Percentiles rank a stretch among this genome's conserved stretches.
These are phyloP conservation scores for Calendula officinalis DNA, from an alignment of 129 eudicot species.

Conservation along the genomic window DNA sequence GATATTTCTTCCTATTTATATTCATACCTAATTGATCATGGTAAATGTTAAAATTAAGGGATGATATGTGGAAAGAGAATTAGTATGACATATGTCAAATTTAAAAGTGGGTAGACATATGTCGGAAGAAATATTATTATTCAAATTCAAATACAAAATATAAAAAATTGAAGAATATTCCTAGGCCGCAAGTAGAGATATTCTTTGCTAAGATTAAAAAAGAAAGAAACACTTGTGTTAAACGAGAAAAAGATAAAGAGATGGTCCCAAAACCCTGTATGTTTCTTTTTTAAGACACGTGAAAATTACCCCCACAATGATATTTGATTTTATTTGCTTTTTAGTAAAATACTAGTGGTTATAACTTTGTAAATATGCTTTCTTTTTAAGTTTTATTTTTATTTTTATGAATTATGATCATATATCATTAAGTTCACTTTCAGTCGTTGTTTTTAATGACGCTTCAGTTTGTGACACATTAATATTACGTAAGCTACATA, in stretches of 20 bases:
- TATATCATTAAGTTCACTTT: no score
- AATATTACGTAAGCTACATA: no score
- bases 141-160: not conserved
- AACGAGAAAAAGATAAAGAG: not conserved
- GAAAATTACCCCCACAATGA: constrained; percentile 13
- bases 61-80: no score
- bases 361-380: not conserved
- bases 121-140: not conserved
- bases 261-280: constrained; percentile 16
- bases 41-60: no score
- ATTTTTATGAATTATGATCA: no score
- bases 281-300: constrained; percentile 5
- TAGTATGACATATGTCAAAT: no score
- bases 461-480: no score
- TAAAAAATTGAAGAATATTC: constrained; percentile 18
- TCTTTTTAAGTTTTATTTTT: no score
- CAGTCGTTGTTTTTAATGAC: no score
- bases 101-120: no score
- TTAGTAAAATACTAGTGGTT: not conserved
- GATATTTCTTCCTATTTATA: no score
- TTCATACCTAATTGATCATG: no score
- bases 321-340: not conserved
- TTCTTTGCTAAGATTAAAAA: constrained; percentile 21
- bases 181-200: constrained; percentile 23
- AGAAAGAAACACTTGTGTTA: not conserved